Base-by-base conservation (phyloP, 2,329 filamentous ascomycete species). In the Claviceps citrina region DNA sequence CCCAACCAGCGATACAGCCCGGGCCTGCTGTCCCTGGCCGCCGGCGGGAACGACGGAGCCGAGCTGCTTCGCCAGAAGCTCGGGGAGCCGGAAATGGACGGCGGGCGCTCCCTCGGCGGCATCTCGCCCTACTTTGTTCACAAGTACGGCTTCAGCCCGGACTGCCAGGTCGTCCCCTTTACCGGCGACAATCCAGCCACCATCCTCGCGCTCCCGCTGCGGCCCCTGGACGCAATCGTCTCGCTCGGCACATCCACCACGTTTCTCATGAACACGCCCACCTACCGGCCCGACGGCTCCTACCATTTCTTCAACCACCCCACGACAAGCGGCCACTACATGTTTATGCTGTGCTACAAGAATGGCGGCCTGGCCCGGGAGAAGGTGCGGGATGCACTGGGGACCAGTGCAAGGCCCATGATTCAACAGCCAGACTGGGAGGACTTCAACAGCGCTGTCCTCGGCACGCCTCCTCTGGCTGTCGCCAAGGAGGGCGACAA, bases 341-440 rank as follows among this genome's bases (percentile, higher is more conserved):
- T 98, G 91, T 96, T 98, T 63, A 98, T 98, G 91, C 76, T 98
- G 27, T 98, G 91, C 70, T 98, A 96, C 69, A 96, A 96, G 64
- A 98, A 98, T 62, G 91, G 91, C 49, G 86, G 86, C 2, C 76
- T 96, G 1, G 89, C 91, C 2, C 81, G 91, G 33, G 91, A 98
- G 58, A 78, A 83, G 52, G 76, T 96, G 46, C 81, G 91, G 40
- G 85, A 98, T 55, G 70, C 74, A 0, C 74, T 96, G 39, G 59
- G 64, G 18, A 61, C 63, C 20, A 27, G 7, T 13, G 26, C 5
- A 3, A 12, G 26, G 5, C 22, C 5, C 22, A 5, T 8, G 5
- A 8, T 8, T 8, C 19, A 34, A 24, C 32, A 16, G 32, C 49
- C 79, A 41, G 66, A 68, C 9, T 98, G 91, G 91, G 72, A 75